Evolutionary conservation across 495 filamentous ascomycete genomes (phyloP).

Genomic region (Trichoderma erinaceum): DNA sequence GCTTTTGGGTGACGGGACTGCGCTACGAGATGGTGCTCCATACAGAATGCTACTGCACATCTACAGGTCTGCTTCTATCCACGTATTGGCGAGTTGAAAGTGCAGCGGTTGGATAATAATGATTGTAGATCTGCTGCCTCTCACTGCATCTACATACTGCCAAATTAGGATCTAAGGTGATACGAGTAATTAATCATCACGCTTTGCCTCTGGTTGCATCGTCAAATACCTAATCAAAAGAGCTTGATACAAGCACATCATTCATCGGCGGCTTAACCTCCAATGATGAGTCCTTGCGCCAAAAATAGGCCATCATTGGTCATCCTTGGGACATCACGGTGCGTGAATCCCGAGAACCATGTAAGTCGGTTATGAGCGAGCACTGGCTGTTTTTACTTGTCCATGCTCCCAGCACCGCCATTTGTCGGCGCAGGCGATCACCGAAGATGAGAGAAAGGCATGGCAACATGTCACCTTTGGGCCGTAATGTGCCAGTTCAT

Average conservation of each 20-base stretch:
- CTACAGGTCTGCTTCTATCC: background rate
- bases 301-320: background rate
- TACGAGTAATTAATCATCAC: too few species aligned
- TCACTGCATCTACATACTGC: too few species aligned
- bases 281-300: background rate
- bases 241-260: too few species aligned
- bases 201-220: too few species aligned
- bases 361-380: background rate
- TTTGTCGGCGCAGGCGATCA: background rate
- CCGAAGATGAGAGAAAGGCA: background rate
- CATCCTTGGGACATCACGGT: background rate
- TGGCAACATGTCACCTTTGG: constrained; percentile 2
- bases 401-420: background rate
- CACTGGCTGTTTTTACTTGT: background rate
- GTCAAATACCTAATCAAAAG: too few species aligned
- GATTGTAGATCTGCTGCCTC: too few species aligned
- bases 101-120: background rate
- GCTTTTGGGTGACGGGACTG: background rate
- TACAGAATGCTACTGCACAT: background rate
- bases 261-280: background rate
- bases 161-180: too few species aligned
- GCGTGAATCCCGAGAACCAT: background rate
- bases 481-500: background rate
- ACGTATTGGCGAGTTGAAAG: background rate
- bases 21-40: background rate